These are phyloP conservation scores for Linaria vulgaris DNA, from an alignment of 257 asterid species.

Conservation along the genomic window DNA sequence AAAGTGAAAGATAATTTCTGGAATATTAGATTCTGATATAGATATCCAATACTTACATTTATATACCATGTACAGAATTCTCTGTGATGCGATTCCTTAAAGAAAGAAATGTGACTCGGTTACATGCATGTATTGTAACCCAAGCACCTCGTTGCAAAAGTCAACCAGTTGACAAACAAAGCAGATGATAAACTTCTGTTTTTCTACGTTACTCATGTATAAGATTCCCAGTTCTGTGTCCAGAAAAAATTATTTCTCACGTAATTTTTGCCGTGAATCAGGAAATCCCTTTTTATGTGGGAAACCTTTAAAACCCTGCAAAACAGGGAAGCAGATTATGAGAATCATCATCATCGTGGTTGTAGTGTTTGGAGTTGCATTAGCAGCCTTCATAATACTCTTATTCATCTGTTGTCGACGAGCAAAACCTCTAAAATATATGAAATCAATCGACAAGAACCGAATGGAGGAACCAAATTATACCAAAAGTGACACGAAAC, in stretches of 20 bases:
- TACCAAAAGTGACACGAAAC: neutral
- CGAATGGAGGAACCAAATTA: slow-evolving; percentile 15
- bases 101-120: neutral
- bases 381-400: slow-evolving; percentile 26
- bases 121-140: slow-evolving; percentile 26
- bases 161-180: slow-evolving; percentile 12
- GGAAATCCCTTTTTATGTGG: slow-evolving; percentile 67
- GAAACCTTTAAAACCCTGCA: slow-evolving; percentile 54
- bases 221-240: neutral
- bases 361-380: slow-evolving; percentile 22
- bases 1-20: neutral
- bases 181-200: neutral
- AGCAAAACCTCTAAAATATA: slow-evolving; percentile 29
- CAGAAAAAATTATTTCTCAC: too few species aligned
- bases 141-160: slow-evolving; percentile 22
- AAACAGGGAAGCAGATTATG: slow-evolving; percentile 29
- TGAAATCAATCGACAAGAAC: slow-evolving; percentile 30
- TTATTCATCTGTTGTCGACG: slow-evolving; percentile 28
- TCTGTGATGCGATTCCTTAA: neutral
- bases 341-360: slow-evolving; percentile 33
- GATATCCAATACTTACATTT: slow-evolving; percentile 3
- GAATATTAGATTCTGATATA: slow-evolving; percentile 1
- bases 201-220: neutral
- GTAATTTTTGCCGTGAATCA: slow-evolving; percentile 21
- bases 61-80: too few species aligned